phyloP scores from a whole-genome alignment of 2,329 filamentous ascomycete genomes.

The Anisogramma anomala region DNA sequence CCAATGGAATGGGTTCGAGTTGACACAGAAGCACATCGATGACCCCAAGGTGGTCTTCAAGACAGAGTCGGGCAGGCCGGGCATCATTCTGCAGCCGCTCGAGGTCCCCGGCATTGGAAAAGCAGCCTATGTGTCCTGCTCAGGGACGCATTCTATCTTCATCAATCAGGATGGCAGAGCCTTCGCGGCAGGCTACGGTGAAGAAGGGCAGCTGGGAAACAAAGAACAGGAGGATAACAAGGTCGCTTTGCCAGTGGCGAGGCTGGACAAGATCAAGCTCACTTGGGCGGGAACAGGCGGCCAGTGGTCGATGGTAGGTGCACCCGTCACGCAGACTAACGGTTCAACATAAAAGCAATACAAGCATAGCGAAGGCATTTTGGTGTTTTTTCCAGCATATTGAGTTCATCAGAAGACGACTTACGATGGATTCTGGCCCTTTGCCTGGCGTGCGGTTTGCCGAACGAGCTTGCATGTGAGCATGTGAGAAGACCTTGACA shows the following conservation, averaged over 20 bases:
- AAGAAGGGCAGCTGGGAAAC: conserved; percentile 55
- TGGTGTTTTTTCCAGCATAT: not conserved
- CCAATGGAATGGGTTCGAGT: conserved; percentile 33
- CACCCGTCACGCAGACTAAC: not conserved
- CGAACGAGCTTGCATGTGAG: too few species aligned
- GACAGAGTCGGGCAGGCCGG: conserved; percentile 43
- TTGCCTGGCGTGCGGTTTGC: too few species aligned
- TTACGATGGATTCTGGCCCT: not conserved
- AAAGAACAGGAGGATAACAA: conserved; percentile 52
- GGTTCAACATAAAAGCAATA: not conserved
- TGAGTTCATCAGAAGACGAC: not conserved
- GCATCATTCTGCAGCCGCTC: conserved; percentile 51
- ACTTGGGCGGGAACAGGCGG: conserved; percentile 53
- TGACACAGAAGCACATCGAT: conserved; percentile 33
- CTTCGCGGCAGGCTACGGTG: conserved; percentile 57
- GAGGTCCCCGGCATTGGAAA: conserved; percentile 40
- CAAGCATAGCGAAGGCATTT: not conserved
- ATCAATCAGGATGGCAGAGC: conserved; percentile 47
- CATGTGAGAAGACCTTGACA: too few species aligned
- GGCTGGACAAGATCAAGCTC: conserved; percentile 32
- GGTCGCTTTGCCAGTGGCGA: conserved; percentile 43
- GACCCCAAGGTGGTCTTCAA: conserved; percentile 36
- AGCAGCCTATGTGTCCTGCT: conserved; percentile 35
- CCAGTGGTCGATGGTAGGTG: conserved; percentile 33
- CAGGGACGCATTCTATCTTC: conserved; percentile 52